Conservation (phyloP, 805 yeast genomes). For the Candida golubevii region DNA sequence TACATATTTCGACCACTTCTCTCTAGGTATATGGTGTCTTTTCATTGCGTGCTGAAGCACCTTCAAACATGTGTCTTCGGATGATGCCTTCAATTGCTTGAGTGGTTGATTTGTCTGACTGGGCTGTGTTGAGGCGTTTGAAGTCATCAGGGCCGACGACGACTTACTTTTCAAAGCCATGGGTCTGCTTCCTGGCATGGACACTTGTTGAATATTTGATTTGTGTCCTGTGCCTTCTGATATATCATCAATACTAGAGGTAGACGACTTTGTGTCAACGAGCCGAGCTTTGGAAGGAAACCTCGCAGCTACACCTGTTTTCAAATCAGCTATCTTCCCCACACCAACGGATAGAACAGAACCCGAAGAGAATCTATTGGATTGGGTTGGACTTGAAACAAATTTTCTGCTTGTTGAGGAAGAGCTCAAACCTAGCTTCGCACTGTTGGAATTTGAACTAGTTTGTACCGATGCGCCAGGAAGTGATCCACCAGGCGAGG, state of each 20-base stretch:
- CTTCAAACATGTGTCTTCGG: slow-evolving; percentile 88
- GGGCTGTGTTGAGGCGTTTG: slow-evolving; percentile 3
- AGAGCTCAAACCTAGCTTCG: slow-evolving; percentile 2
- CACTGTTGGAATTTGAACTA: neutral
- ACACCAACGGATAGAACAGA: slow-evolving; percentile 39
- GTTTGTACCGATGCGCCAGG: neutral
- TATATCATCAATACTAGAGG: slow-evolving; percentile 7
- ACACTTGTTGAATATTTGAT: slow-evolving; percentile 2
- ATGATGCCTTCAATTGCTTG: slow-evolving; percentile 77
- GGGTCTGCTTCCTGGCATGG: slow-evolving; percentile 1
- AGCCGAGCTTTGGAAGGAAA: slow-evolving; percentile 14
- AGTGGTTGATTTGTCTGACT: slow-evolving; percentile 47
- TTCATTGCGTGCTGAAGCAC: slow-evolving; percentile 85
- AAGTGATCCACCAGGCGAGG: slow-evolving; percentile 1
- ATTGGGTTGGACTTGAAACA: slow-evolving; percentile 18
- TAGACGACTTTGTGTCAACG: slow-evolving; percentile 11
- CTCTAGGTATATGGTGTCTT: slow-evolving; percentile 70
- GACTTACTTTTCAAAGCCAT: slow-evolving; percentile 6
- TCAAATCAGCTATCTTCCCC: slow-evolving; percentile 31
- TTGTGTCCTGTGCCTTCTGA: slow-evolving; percentile 1
- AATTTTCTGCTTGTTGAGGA: slow-evolving; percentile 4
- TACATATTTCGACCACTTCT: slow-evolving; percentile 86
- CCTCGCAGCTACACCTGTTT: slow-evolving; percentile 5
- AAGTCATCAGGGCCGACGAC: slow-evolving; percentile 10
- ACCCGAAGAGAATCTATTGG: slow-evolving; percentile 36